Conservation (phyloP, 2,329 filamentous ascomycete genomes). For the Emmonsia crescens region DNA sequence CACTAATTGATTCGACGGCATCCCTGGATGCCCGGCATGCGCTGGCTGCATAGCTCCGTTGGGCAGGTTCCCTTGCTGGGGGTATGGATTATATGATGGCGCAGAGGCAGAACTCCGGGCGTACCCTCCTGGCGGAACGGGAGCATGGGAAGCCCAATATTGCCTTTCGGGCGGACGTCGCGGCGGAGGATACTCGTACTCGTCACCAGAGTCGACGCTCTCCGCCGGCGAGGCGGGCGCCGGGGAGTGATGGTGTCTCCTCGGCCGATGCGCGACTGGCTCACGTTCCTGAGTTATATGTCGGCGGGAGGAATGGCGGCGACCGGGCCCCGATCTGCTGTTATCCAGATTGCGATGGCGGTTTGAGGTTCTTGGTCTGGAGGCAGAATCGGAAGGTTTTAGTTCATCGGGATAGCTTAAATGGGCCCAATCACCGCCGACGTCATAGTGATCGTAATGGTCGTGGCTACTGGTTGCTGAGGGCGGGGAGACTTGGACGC, state of each 20-base stretch:
- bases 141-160: conserved; percentile 22
- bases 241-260: conserved; percentile 30
- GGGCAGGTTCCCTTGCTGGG: conserved; percentile 15
- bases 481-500: conserved; percentile 33
- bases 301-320: conserved; percentile 28
- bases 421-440: conserved; percentile 26
- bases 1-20: conserved; percentile 15
- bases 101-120: conserved; percentile 31
- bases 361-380: conserved; percentile 32
- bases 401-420: conserved; percentile 36
- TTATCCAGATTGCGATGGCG: conserved; percentile 30
- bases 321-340: conserved; percentile 25
- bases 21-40: conserved; percentile 19
- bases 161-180: conserved; percentile 25
- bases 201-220: conserved; percentile 5
- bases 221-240: conserved; percentile 17
- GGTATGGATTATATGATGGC: conserved; percentile 27
- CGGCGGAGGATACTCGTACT: conserved; percentile 27
- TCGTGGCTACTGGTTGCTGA: conserved; percentile 32
- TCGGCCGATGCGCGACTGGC: conserved; percentile 27
- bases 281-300: conserved; percentile 29
- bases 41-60: conserved; percentile 9
- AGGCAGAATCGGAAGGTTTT: conserved; percentile 38
- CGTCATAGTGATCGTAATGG: conserved; percentile 27
- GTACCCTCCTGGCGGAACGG: conserved; percentile 24